phyloP scores from a whole-genome alignment of 2,329 filamentous ascomycete genomes.

The Lecanicillium sp. region DNA sequence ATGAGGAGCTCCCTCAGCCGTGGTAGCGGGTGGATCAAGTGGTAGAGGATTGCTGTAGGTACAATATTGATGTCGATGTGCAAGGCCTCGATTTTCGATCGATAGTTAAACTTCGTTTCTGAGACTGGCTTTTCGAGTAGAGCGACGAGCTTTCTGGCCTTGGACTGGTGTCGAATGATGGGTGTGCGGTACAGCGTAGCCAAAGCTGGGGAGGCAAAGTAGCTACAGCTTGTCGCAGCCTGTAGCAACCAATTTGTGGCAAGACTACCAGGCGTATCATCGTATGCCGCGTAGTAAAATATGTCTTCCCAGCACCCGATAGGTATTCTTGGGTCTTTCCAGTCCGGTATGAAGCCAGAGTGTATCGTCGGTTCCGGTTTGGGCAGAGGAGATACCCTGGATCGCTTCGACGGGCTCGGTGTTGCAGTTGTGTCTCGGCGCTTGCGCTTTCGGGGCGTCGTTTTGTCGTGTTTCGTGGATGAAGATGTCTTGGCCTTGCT shows the following conservation, averaged over 20 bases:
- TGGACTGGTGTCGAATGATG: slow-evolving; percentile 47
- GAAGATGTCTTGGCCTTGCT: not conserved
- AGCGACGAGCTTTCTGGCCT: slow-evolving; percentile 38
- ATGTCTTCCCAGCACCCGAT: slow-evolving; percentile 65
- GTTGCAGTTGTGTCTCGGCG: not conserved
- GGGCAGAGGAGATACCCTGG: not conserved
- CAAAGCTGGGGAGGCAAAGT: slow-evolving; percentile 67
- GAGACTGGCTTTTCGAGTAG: slow-evolving; percentile 50
- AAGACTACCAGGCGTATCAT: slow-evolving; percentile 33
- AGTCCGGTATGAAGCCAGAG: slow-evolving; percentile 41
- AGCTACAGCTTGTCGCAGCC: slow-evolving; percentile 55
- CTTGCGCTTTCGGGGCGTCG: not conserved
- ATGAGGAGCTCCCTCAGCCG: slow-evolving; percentile 66
- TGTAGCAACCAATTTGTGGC: slow-evolving; percentile 58
- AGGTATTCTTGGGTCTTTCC: slow-evolving; percentile 50
- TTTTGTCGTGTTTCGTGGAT: not conserved
- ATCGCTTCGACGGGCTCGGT: not conserved
- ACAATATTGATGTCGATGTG: slow-evolving; percentile 65
- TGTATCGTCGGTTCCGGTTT: not conserved
- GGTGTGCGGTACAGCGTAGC: slow-evolving; percentile 66
- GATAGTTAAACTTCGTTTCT: slow-evolving; percentile 55
- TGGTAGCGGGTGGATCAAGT: slow-evolving; percentile 58
- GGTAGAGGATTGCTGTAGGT: slow-evolving; percentile 34
- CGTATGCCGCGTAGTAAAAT: slow-evolving; percentile 60
- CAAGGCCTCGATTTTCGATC: slow-evolving; percentile 63